Evolutionary conservation across 352 stramenopile species (phyloP), one percentile per base, ranked within the genome.

Genomic region (Globisporangium megalacanthum): DNA sequence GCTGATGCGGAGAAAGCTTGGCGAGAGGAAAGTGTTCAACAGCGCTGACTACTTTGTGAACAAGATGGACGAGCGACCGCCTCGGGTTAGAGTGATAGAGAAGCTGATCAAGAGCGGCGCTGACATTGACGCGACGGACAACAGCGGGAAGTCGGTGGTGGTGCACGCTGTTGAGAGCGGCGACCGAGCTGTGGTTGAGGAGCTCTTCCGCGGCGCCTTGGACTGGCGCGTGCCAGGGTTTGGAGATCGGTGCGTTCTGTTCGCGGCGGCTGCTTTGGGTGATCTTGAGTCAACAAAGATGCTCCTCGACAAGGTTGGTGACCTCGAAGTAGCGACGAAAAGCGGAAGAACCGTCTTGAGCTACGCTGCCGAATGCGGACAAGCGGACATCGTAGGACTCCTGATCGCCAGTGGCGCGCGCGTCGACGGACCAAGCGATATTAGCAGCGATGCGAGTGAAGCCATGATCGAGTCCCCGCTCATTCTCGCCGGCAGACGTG

Each of bases 31-130:
- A 13, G 7, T 8, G 6, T 39, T 39, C 35, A 5, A 39, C 35
- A 39, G 35, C 35, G 35, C 35, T 39, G 35, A 39, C 10, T 39
- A 39, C 10, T 8, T 39, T 39, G 6, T 13, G 35, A 39, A 39
- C 6, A 39, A 39, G 35, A 39, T 8, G 7, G 35, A 8, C 35
- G 35, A 39, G 35, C 35, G 35, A 13, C 35, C 35, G 35, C 35
- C 35, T 39, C 35, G 35, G 7, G 7, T 39, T 8, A 39, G 10
- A 39, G 35, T 39, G 68, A 54, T 85, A 78, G 22, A 13, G 1
- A 20, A 7, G 42, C 17, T 48, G 42, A 48, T 48, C 42, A 22
- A 48, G 42, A n/a, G 8, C 42, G 42, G 42, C 9, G 13, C 42
- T n/a, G 42, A 48, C 17, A 20, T 48, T n/a, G 15, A 48, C 17